Percentiles rank a stretch among this genome's conserved stretches.
Evolutionary conservation across 257 asterid species (phyloP).

Genomic region (Ligustrum vulgare): DNA sequence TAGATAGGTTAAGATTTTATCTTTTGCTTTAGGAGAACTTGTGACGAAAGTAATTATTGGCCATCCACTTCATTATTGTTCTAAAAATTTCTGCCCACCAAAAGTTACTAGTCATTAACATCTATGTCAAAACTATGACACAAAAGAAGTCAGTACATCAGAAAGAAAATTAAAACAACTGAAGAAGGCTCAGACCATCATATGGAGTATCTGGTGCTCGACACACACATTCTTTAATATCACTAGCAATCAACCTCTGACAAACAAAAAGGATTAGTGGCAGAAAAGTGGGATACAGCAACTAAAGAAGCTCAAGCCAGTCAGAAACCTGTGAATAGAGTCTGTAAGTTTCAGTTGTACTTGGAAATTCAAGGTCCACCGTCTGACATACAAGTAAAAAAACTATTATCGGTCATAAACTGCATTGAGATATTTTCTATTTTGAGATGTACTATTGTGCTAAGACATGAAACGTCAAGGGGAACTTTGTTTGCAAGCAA

Average conservation of each 20-base stretch:
- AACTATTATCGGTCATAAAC: neutral
- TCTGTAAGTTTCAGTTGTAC: conserved; percentile 89
- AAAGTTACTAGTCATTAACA: neutral
- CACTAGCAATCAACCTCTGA: conserved; percentile 91
- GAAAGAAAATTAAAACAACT: conserved; percentile 11
- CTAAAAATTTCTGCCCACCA: conserved; percentile 6
- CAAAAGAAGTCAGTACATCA: neutral
- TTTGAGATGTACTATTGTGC: conserved; percentile 3
- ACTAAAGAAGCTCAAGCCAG: conserved; percentile 25
- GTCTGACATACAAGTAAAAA: conserved; percentile 37
- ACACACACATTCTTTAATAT: conserved; percentile 91
- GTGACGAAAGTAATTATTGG: neutral
- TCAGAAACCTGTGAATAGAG: conserved; percentile 76
- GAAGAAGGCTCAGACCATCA: conserved; percentile 70
- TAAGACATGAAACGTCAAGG: conserved; percentile 5
- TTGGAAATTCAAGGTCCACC: conserved; percentile 75
- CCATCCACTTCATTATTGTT: conserved; percentile 6
- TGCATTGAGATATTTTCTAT: neutral
- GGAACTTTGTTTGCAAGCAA: conserved; percentile 5
- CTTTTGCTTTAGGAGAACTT: neutral
- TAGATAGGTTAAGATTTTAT: neutral
- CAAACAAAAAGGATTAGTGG: conserved; percentile 33
- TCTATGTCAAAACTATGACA: conserved; percentile 7
- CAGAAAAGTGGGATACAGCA: conserved; percentile 12
- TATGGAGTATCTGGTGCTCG: conserved; percentile 97